These are phyloP conservation scores for Ganoderma resinaceum DNA, from an alignment of 1,284 basidiomycete genomes.

Conservation along the genomic window DNA sequence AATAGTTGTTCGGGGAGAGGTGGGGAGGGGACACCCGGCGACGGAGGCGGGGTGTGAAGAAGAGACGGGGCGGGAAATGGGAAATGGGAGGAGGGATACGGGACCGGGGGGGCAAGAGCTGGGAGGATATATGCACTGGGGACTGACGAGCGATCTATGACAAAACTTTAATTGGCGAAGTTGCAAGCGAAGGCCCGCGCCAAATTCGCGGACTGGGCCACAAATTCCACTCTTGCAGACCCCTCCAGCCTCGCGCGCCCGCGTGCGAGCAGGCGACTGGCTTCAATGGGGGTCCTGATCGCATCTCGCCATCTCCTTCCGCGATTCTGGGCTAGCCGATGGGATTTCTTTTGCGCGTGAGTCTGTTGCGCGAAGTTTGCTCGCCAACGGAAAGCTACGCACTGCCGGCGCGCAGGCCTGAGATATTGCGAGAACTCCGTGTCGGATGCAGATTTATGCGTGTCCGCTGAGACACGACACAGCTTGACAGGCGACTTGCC, in stretches of 20 bases:
- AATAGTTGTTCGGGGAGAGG: background rate
- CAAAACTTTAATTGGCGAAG: constrained; percentile 32
- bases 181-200: constrained; percentile 8
- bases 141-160: constrained; percentile 11
- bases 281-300: background rate
- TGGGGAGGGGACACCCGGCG: constrained; percentile 8
- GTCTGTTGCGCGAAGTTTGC: background rate
- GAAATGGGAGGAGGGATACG: constrained; percentile 18
- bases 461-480: background rate
- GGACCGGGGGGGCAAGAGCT: background rate
- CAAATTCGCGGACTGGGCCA: background rate
- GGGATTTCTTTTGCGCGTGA: constrained; percentile 1
- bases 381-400: constrained; percentile 1
- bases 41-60: constrained; percentile 7
- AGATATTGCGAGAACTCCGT: background rate
- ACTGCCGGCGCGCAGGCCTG: constrained; percentile 5
- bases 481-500: background rate
- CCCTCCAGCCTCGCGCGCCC: background rate
- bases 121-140: constrained; percentile 7
- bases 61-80: constrained; percentile 13
- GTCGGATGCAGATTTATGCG: background rate
- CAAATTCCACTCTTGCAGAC: background rate
- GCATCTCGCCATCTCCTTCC: background rate
- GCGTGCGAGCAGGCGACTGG: background rate
- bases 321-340: background rate